These are phyloP conservation scores for Leccinum fuscescens DNA, from an alignment of 1,284 basidiomycete species.

Conservation along the genomic window DNA sequence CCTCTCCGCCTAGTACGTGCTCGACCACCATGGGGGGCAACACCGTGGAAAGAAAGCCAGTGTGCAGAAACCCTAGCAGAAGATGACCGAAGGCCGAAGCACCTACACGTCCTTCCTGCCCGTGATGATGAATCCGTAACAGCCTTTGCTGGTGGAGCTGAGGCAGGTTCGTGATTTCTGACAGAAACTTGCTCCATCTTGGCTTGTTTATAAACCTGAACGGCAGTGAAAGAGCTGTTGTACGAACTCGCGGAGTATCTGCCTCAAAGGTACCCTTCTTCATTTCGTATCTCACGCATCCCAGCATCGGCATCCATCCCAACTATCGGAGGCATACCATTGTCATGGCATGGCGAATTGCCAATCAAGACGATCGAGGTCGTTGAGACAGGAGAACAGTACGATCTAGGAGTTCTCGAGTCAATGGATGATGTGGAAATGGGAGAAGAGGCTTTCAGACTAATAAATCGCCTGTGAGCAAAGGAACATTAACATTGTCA, in stretches of 20 bases:
- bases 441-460: constrained; percentile 57
- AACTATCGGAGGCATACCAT: constrained; percentile 33
- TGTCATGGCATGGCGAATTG: constrained; percentile 37
- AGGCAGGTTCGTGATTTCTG: constrained; percentile 46
- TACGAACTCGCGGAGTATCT: constrained; percentile 15
- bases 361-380: constrained; percentile 52
- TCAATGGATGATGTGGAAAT: constrained; percentile 29
- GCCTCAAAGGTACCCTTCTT: constrained; percentile 33
- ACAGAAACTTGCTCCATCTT: background rate
- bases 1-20: no score
- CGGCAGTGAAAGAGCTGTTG: constrained; percentile 57
- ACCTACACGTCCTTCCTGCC: constrained; percentile 46
- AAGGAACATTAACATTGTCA: background rate
- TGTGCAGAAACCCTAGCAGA: no score
- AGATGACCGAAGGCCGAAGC: no score
- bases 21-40: no score
- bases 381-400: constrained; percentile 51
- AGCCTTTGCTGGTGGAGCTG: constrained; percentile 46
- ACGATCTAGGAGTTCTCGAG: constrained; percentile 44
- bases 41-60: no score
- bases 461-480: constrained; percentile 64
- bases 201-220: background rate
- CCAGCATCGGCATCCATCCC: constrained; percentile 17
- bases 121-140: constrained; percentile 42
- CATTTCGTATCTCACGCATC: constrained; percentile 45